A percentile compares a stretch with the other conserved stretches of the same genome.
phyloP scores from a whole-genome alignment of 768 basidiomycete species.

The Mycena sanguinolenta region DNA sequence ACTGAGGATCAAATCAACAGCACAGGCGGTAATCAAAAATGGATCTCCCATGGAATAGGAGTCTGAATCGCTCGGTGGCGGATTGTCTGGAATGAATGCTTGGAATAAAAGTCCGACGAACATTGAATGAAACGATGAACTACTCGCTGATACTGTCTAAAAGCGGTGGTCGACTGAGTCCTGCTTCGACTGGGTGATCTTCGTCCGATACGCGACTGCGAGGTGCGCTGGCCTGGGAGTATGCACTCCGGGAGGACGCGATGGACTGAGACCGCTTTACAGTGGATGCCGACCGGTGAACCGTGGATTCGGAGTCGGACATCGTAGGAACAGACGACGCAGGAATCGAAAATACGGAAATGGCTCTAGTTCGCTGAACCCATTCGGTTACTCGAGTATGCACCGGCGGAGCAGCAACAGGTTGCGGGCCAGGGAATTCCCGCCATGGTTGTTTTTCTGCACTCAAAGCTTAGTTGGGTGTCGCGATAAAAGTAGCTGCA shows the following conservation, averaged over 20 bases:
- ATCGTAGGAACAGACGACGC: constrained; percentile 5
- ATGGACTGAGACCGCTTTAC: constrained; percentile 13
- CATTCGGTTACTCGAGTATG: constrained; percentile 19
- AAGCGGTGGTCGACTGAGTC: constrained; percentile 24
- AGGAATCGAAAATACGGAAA: constrained; percentile 8
- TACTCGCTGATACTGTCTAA: constrained; percentile 30
- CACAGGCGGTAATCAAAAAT: too few species aligned
- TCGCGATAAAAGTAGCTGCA: background rate
- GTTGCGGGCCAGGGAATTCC: background rate
- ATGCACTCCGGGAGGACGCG: constrained; percentile 28
- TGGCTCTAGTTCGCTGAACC: constrained; percentile 18
- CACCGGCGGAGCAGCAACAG: constrained; percentile 6
- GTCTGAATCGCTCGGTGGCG: background rate
- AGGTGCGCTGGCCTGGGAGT: constrained; percentile 29
- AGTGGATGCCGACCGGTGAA: background rate
- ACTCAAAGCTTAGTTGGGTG: background rate
- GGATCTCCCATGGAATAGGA: too few species aligned
- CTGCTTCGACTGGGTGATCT: background rate
- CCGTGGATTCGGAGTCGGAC: background rate
- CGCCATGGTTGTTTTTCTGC: constrained; percentile 18
- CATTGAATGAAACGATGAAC: background rate
- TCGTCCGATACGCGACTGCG: background rate
- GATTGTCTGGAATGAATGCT: background rate
- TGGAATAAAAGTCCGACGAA: constrained; percentile 1
- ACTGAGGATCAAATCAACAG: too few species aligned